Evolutionary conservation across 2,329 filamentous ascomycete species (phyloP).

Genomic region (Fulvia fulva): DNA sequence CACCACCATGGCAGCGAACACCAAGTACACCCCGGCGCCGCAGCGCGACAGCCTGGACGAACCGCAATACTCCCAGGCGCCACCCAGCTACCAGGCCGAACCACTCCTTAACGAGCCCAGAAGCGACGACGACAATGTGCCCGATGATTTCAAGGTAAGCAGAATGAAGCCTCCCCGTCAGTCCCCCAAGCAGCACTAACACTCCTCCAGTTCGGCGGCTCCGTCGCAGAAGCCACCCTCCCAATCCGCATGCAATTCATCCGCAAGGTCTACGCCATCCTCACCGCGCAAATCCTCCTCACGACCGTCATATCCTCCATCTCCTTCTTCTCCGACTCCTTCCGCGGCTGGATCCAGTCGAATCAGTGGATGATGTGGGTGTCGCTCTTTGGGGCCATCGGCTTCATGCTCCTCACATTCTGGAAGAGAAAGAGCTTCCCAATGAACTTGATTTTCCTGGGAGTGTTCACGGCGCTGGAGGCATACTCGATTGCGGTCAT

Average conservation of each 20-base stretch:
- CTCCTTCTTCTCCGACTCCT: slow-evolving; percentile 76
- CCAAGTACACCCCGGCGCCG: slow-evolving; percentile 79
- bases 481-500: slow-evolving; percentile 92
- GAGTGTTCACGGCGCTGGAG: slow-evolving; percentile 84
- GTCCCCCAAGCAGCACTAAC: slow-evolving; percentile 5
- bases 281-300: slow-evolving; percentile 88
- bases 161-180: neutral
- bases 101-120: slow-evolving; percentile 64
- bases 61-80: slow-evolving; percentile 65
- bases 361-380: slow-evolving; percentile 81
- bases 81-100: slow-evolving; percentile 72
- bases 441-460: slow-evolving; percentile 88
- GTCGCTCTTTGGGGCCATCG: slow-evolving; percentile 78
- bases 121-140: slow-evolving; percentile 82
- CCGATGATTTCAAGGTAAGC: slow-evolving; percentile 89
- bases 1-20: slow-evolving; percentile 63
- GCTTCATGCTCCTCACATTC: slow-evolving; percentile 81
- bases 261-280: slow-evolving; percentile 89
- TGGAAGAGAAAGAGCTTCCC: slow-evolving; percentile 69
- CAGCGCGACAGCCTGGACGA: slow-evolving; percentile 84
- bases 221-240: slow-evolving; percentile 86
- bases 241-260: slow-evolving; percentile 80
- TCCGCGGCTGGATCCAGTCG: slow-evolving; percentile 81
- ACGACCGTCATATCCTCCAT: slow-evolving; percentile 77
- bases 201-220: slow-evolving; percentile 71